A percentile compares a stretch with the other conserved stretches of the same genome.
phyloP scores from a whole-genome alignment of 2,329 filamentous ascomycete genomes.

The Aspergillus ibericus region DNA sequence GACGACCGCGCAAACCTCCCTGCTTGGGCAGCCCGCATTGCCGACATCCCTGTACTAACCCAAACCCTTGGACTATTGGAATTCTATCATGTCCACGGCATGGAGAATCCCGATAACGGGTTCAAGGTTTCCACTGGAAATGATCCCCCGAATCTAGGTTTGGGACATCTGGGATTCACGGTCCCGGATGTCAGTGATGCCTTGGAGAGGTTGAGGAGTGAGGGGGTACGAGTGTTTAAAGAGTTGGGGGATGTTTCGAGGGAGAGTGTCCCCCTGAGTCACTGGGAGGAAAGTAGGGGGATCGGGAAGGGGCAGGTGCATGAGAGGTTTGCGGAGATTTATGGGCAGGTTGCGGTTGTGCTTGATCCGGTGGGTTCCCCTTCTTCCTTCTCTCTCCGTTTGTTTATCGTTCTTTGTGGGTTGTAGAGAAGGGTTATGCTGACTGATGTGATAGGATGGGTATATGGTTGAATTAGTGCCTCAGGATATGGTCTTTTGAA shows the following conservation, averaged over 20 bases:
- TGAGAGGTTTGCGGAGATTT: slow-evolving; percentile 35
- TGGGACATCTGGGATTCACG: slow-evolving; percentile 41
- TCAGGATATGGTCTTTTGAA: neutral
- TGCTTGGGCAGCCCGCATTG: slow-evolving; percentile 31
- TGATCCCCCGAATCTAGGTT: slow-evolving; percentile 36
- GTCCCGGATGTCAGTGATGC: slow-evolving; percentile 37
- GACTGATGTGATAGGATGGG: slow-evolving; percentile 28
- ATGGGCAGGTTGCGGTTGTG: slow-evolving; percentile 41
- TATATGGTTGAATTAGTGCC: slow-evolving; percentile 25
- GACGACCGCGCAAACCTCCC: slow-evolving; percentile 28
- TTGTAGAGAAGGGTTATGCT: neutral
- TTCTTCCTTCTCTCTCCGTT: neutral
- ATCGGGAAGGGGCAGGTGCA: slow-evolving; percentile 36
- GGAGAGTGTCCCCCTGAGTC: slow-evolving; percentile 32
- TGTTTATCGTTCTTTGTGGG: neutral
- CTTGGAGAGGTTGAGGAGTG: slow-evolving; percentile 28
- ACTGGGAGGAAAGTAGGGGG: slow-evolving; percentile 36
- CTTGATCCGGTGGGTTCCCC: slow-evolving; percentile 38
- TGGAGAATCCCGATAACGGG: slow-evolving; percentile 24
- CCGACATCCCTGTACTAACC: slow-evolving; percentile 26
- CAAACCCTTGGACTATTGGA: slow-evolving; percentile 38
- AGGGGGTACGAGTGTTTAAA: slow-evolving; percentile 37
- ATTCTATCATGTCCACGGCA: slow-evolving; percentile 39
- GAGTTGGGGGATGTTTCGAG: slow-evolving; percentile 32
- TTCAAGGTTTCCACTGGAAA: slow-evolving; percentile 33